These are phyloP conservation scores for Schrenkiella parvula DNA, from an alignment of 345 rosid species.

Conservation along the genomic window DNA sequence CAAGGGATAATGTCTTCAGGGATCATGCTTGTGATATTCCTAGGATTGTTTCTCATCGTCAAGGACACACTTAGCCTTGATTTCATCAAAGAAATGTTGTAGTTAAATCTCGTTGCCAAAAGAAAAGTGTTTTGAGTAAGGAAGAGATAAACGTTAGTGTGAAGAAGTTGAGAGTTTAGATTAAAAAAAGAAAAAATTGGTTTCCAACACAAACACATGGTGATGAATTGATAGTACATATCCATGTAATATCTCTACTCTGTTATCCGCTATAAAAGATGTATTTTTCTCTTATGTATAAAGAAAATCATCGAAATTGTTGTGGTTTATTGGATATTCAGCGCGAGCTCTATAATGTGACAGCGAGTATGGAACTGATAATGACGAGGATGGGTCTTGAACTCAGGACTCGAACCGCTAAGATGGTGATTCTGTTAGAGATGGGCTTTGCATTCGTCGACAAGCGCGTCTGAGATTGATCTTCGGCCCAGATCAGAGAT, in stretches of 20 bases:
- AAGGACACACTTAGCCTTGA: conserved; percentile 92
- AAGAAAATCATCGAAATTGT: neutral
- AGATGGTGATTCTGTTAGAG: neutral
- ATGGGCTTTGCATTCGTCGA: too few relatives aligned
- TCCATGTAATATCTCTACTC: conserved; percentile 12
- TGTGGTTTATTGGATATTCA: neutral
- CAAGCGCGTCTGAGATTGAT: too few relatives aligned
- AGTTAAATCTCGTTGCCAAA: conserved; percentile 17
- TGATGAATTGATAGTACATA: conserved; percentile 13
- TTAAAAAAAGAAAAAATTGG: neutral
- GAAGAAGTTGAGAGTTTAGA: conserved; percentile 23
- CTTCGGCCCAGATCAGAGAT: too few relatives aligned
- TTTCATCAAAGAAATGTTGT: conserved; percentile 73
- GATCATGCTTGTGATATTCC: conserved; percentile 66
- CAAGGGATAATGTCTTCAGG: conserved; percentile 93
- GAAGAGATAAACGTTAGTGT: neutral
- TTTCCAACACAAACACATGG: neutral
- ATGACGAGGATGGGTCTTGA: neutral
- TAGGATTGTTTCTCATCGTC: conserved; percentile 79
- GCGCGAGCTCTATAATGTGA: neutral
- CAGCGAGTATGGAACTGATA: too few relatives aligned
- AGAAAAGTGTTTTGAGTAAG: conserved; percentile 5
- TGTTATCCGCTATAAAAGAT: neutral
- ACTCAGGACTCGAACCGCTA: neutral
- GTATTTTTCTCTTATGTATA: neutral